Evolutionary conservation across 768 basidiomycete species (phyloP).

Genomic region (Pleurotus ostreatus): DNA sequence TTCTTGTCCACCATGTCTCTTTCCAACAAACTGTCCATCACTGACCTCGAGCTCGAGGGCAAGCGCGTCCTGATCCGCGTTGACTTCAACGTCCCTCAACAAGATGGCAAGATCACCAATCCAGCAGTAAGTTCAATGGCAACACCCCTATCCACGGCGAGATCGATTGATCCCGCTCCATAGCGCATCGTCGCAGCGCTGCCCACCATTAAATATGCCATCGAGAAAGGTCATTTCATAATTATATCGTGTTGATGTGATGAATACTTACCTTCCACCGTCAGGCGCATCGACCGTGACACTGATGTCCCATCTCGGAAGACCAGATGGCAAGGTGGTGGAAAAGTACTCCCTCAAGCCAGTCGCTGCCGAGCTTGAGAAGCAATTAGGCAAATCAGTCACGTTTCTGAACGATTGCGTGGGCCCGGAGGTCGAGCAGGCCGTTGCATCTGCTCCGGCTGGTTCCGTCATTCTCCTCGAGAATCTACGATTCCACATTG

Average conservation of each 20-base stretch:
- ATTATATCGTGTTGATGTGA: neutral
- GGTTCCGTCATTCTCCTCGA: constrained; percentile 89
- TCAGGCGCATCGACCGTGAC: constrained; percentile 78
- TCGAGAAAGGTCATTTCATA: constrained; percentile 61
- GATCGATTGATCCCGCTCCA: constrained; percentile 12
- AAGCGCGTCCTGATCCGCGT: constrained; percentile 93
- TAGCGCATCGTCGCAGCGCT: constrained; percentile 97
- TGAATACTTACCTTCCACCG: constrained; percentile 5
- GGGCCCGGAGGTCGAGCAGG: constrained; percentile 78
- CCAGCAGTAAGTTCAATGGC: constrained; percentile 67
- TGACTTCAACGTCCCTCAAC: constrained; percentile 94
- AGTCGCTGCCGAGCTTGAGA: constrained; percentile 76
- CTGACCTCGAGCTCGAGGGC: constrained; percentile 81
- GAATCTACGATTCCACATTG: constrained; percentile 97
- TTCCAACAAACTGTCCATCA: constrained; percentile 91
- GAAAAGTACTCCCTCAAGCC: constrained; percentile 89
- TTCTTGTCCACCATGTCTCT: constrained; percentile 70
- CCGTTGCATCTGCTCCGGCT: constrained; percentile 57
- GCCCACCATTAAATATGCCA: constrained; percentile 91
- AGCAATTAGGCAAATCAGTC: constrained; percentile 67
- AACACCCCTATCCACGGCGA: constrained; percentile 10
- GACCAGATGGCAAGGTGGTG: constrained; percentile 89
- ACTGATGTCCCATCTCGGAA: constrained; percentile 97
- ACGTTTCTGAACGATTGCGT: constrained; percentile 84
- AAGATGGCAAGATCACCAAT: constrained; percentile 91